phyloP scores from a whole-genome alignment of 345 rosid species.

The Rhizophora mangle region DNA sequence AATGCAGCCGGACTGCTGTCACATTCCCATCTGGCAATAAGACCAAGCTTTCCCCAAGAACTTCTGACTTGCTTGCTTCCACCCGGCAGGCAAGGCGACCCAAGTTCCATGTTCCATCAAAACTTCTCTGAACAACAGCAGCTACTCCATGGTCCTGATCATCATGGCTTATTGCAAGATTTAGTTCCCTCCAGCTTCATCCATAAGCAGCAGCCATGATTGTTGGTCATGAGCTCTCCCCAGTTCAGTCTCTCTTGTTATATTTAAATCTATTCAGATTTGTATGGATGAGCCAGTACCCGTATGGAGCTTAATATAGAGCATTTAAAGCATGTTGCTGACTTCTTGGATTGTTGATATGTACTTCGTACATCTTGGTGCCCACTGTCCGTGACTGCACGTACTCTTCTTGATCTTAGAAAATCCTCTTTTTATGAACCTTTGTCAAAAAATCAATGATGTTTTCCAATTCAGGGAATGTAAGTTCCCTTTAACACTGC shows the following conservation, averaged over 20 bases:
- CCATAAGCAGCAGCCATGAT: slow-evolving; percentile 30
- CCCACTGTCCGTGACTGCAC: too few species aligned
- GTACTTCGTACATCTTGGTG: slow-evolving; percentile 1
- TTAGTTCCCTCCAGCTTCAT: slow-evolving; percentile 28
- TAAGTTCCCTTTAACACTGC: background rate
- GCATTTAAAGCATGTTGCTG: background rate
- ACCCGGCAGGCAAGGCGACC: slow-evolving; percentile 3
- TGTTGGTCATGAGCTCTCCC: too few species aligned
- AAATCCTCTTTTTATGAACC: slow-evolving; percentile 20
- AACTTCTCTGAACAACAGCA: slow-evolving; percentile 18
- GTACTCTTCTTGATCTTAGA: background rate
- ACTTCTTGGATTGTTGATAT: background rate
- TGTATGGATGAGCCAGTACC: background rate
- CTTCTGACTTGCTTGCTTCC: slow-evolving; percentile 22
- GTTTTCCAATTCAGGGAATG: background rate
- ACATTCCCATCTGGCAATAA: slow-evolving; percentile 24
- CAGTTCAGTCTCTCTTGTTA: background rate
- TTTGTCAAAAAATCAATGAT: background rate
- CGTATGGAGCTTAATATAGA: slow-evolving; percentile 1
- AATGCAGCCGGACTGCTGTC: slow-evolving; percentile 46
- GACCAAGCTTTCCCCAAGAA: slow-evolving; percentile 29
- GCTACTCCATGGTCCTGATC: slow-evolving; percentile 26
- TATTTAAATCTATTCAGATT: background rate
- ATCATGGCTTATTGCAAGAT: slow-evolving; percentile 37
- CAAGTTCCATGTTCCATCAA: slow-evolving; percentile 15